A percentile compares a stretch with the other conserved stretches of the same genome.
These are phyloP conservation scores for Mucor indicus DNA, from an alignment of 371 early-diverging fungal species.

Conservation along the genomic window DNA sequence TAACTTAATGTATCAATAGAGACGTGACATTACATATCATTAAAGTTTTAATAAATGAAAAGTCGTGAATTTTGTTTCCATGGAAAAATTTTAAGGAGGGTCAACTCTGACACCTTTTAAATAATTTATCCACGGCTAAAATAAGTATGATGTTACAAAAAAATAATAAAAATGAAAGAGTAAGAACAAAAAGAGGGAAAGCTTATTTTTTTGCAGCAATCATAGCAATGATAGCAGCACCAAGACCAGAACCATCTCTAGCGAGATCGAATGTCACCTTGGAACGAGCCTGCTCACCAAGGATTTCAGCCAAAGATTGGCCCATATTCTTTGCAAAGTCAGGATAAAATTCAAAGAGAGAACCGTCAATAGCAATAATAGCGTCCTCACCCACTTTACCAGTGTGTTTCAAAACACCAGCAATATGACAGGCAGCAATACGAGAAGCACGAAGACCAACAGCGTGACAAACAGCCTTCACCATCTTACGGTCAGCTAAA, in stretches of 20 bases:
- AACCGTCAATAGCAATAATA: constrained; percentile 78
- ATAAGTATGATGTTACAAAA: no score
- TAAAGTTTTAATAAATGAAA: neutral
- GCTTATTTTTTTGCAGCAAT: constrained; percentile 28
- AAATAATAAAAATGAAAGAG: no score
- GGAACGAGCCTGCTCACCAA: constrained; percentile 55
- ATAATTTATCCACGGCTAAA: no score
- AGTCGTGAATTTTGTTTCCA: no score
- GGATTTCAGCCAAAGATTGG: constrained; percentile 63
- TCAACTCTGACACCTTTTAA: no score
- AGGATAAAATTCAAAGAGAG: constrained; percentile 89
- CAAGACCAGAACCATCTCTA: constrained; percentile 47
- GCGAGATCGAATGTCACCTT: constrained; percentile 40
- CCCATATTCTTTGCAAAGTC: constrained; percentile 78
- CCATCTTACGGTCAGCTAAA: constrained; percentile 76
- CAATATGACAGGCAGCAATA: constrained; percentile 77
- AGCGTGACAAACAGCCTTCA: constrained; percentile 73
- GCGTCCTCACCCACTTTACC: constrained; percentile 53
- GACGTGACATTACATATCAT: constrained; percentile 15
- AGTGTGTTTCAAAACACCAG: constrained; percentile 67
- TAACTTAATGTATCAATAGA: neutral
- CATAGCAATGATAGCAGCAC: constrained; percentile 52
- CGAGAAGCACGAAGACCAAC: constrained; percentile 90
- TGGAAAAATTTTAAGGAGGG: no score
- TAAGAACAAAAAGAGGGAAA: neutral